Percentiles rank a stretch among this genome's conserved stretches.
phyloP scores from a whole-genome alignment of 2,329 filamentous ascomycete genomes.

The Xylaria sp. region DNA sequence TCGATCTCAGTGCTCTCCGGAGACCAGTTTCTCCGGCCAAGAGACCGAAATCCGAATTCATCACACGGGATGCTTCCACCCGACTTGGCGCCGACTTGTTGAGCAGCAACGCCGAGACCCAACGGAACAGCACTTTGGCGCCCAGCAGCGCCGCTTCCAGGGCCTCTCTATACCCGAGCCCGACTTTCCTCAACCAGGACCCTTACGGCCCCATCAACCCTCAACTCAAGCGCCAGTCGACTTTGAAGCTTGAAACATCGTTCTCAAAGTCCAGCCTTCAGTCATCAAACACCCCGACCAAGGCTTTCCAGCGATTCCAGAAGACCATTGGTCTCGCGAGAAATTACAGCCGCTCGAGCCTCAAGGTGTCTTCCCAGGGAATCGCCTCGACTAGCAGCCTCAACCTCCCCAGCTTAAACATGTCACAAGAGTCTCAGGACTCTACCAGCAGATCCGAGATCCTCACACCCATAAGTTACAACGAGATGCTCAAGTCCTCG shows the following conservation, averaged over 20 bases:
- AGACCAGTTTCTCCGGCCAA: conserved; percentile 42
- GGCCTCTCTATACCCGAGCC: conserved; percentile 27
- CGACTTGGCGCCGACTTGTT: conserved; percentile 27
- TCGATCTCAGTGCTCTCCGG: conserved; percentile 42
- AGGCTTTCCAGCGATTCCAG: conserved; percentile 44
- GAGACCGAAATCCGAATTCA: conserved; percentile 28
- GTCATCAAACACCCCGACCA: conserved; percentile 41
- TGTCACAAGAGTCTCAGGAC: conserved; percentile 29
- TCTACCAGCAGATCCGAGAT: conserved; percentile 26
- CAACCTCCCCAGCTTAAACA: conserved; percentile 20
- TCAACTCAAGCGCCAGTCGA: conserved; percentile 29
- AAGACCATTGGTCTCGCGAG: conserved; percentile 50
- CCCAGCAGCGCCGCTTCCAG: conserved; percentile 30
- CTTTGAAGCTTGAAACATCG: conserved; percentile 20
- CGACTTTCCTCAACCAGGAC: conserved; percentile 50
- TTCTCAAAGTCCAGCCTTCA: conserved; percentile 30
- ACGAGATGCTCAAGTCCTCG: conserved; percentile 42
- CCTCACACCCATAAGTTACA: conserved; percentile 40
- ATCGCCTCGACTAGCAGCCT: conserved; percentile 29
- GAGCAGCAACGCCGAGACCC: conserved; percentile 28
- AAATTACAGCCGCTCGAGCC: conserved; percentile 49
- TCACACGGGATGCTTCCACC: conserved; percentile 18
- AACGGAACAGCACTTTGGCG: conserved; percentile 41
- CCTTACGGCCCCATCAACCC: conserved; percentile 42
- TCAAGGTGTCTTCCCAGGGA: conserved; percentile 32